Evolutionary conservation across 2,329 filamentous ascomycete species (phyloP), one percentile per base, ranked within the genome.

Genomic region (Zymoseptoria crescenta): DNA sequence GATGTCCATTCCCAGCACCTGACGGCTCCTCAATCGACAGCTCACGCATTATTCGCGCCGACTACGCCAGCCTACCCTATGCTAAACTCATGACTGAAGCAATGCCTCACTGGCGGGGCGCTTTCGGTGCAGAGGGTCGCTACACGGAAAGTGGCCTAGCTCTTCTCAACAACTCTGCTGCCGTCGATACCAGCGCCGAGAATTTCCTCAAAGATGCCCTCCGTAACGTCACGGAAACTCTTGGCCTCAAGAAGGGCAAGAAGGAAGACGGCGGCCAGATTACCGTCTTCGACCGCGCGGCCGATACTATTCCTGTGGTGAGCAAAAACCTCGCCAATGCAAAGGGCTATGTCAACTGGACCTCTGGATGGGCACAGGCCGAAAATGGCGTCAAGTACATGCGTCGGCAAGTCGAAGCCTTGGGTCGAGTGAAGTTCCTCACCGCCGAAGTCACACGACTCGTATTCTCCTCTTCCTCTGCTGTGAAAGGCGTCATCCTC

Each of bases 31-130:
- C 67, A 49, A 75, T 85, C 61, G 84, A 87, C 70, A 77, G 77
- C 52, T 84, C 81, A 21, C 82, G 84, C 58, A 86, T 86, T 64
- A 78, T 87, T 54, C 80, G 84, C 35, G 80, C 86, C 45, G 93
- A 97, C 79, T 97, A 97, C 70, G 86, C 89, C 4, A 86, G 93
- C 69, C 77, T 83, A 0, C 82, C 86, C 21, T 97, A 97, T 74
- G 83, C 90, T 5, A 76, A 79, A 16, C 83, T 97, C 52, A 91
- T 87, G 20, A 80, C 83, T 19, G 78, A 83, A 41, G 91, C 91
- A 1, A 88, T 89, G 68, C 74, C 79, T 19, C 77, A 81, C 69
- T 94, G 85, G 89, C 83, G 87, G 67, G 80, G 80, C 67, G 82
- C 81, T 65, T 83, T 78, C 67, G 83, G 78, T 54, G 82, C 80